Conservation (phyloP, 257 asterid genomes). For the Rhazya stricta region DNA sequence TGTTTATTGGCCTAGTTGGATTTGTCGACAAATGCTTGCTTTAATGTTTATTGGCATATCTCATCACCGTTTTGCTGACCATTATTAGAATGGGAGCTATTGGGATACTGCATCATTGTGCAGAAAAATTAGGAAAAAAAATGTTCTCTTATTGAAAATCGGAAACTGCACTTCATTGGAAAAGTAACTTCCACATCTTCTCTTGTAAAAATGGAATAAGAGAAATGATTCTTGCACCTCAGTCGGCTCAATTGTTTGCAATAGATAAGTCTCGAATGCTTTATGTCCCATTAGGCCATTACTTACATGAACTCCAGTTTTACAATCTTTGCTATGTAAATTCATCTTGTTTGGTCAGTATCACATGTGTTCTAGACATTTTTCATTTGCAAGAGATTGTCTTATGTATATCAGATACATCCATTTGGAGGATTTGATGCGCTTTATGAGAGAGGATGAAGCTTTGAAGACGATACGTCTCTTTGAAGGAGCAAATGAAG, state of each 20-base stretch:
- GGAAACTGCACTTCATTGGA: neutral
- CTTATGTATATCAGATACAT: constrained; percentile 40
- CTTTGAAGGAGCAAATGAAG: constrained; percentile 65
- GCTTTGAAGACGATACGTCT: constrained; percentile 57
- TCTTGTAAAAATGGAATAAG: neutral
- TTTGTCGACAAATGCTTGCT: neutral
- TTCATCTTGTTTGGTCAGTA: neutral
- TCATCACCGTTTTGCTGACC: neutral
- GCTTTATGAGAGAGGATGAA: constrained; percentile 84
- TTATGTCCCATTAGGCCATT: neutral
- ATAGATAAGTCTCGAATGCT: neutral
- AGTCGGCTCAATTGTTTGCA: neutral
- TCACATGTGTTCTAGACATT: neutral
- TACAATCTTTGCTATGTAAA: neutral
- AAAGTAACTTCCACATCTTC: neutral
- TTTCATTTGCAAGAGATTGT: constrained; percentile 2
- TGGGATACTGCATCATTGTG: neutral
- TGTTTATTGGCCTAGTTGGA: no score
- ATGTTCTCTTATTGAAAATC: neutral
- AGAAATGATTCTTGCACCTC: neutral
- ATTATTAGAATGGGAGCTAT: no score
- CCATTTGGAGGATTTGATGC: constrained; percentile 61
- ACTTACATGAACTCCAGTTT: neutral
- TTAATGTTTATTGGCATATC: neutral
- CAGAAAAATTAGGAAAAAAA: neutral